Percentiles rank a stretch among this genome's conserved stretches.
These are phyloP conservation scores for Wickerhamomyces pijperi DNA, from an alignment of 805 yeast genomes.

Conservation along the genomic window DNA sequence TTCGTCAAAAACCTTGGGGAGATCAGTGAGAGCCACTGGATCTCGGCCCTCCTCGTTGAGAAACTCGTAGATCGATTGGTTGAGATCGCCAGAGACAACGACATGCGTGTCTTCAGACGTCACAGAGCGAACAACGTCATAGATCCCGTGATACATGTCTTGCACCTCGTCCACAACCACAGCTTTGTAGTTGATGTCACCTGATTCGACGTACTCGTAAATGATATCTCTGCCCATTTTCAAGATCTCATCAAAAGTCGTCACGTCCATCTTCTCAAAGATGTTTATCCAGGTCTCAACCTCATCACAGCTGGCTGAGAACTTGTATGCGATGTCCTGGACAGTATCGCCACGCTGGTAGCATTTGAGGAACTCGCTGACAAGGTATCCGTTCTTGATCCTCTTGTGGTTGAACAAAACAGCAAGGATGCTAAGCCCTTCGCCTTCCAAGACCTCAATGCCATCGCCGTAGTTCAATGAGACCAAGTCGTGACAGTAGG, in stretches of 20 bases:
- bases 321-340: background rate
- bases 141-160: constrained; percentile 45
- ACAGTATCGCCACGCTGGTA: background rate
- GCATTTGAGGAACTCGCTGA: constrained; percentile 1
- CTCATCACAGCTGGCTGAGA: background rate
- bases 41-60: constrained; percentile 37
- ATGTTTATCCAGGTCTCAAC: constrained; percentile 4
- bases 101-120: constrained; percentile 33
- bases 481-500: constrained; percentile 41
- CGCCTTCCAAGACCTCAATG: constrained; percentile 40
- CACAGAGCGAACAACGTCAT: constrained; percentile 31
- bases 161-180: constrained; percentile 67
- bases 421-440: constrained; percentile 37
- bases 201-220: constrained; percentile 12
- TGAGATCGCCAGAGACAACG: constrained; percentile 60
- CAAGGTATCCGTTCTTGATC: constrained; percentile 5
- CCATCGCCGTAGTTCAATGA: constrained; percentile 22
- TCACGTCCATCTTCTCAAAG: constrained; percentile 7
- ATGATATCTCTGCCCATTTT: constrained; percentile 22
- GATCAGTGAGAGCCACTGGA: constrained; percentile 16
- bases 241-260: constrained; percentile 15
- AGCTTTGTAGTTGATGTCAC: constrained; percentile 19
- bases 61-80: constrained; percentile 62
- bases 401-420: constrained; percentile 19
- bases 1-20: constrained; percentile 8